phyloP scores from a whole-genome alignment of 495 filamentous ascomycete genomes.

The Cryomyces minteri region DNA sequence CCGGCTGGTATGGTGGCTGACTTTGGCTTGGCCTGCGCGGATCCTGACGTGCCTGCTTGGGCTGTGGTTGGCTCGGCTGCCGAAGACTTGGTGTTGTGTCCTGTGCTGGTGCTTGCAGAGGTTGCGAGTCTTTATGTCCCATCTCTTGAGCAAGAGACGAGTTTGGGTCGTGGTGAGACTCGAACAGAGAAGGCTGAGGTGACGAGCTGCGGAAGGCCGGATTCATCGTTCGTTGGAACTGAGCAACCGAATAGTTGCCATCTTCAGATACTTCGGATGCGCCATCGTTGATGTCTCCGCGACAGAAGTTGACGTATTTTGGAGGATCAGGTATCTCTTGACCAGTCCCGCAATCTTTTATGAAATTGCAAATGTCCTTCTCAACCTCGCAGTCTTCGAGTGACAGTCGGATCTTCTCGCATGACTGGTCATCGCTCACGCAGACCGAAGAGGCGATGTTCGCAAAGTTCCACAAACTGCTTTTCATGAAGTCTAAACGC shows the following conservation, averaged over 20 bases:
- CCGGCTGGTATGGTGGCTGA: conserved; percentile 21
- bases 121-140: conserved; percentile 30
- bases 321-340: conserved; percentile 95
- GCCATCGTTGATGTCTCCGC: conserved; percentile 69
- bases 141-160: conserved; percentile 46
- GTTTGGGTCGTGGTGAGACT: conserved; percentile 74
- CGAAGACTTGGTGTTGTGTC: conserved; percentile 27
- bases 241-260: conserved; percentile 77
- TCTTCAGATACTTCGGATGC: conserved; percentile 59
- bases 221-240: conserved; percentile 90
- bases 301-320: conserved; percentile 96
- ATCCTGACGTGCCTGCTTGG: conserved; percentile 14
- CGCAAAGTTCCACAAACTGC: conserved; percentile 91
- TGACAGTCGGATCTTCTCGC: conserved; percentile 90
- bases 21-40: conserved; percentile 15
- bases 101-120: not conserved
- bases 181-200: conserved; percentile 67
- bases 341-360: conserved; percentile 75
- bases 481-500: conserved; percentile 88
- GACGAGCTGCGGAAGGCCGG: conserved; percentile 88
- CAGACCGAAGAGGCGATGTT: conserved; percentile 98
- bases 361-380: conserved; percentile 83
- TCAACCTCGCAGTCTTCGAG: conserved; percentile 92
- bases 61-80: conserved; percentile 24
- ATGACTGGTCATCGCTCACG: conserved; percentile 86